Evolutionary conservation across 345 rosid species (phyloP).

Genomic region (Euphorbia peplus): DNA sequence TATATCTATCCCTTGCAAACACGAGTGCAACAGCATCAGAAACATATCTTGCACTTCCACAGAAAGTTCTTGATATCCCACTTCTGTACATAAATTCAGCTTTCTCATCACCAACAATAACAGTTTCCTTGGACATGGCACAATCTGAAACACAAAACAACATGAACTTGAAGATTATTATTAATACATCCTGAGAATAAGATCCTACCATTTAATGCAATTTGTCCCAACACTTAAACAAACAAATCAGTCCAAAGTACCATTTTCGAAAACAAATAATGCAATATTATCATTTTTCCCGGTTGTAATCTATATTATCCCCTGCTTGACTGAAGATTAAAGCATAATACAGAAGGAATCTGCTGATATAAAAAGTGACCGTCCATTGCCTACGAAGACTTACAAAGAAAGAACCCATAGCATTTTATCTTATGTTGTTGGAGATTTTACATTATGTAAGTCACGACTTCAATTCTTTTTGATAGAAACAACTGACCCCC

Average conservation of each 20-base stretch:
- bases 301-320: background rate
- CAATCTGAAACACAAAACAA: slow-evolving; percentile 45
- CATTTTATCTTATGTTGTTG: background rate
- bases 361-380: background rate
- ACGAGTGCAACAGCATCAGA: slow-evolving; percentile 54
- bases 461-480: background rate
- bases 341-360: background rate
- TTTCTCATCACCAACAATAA: slow-evolving; percentile 66
- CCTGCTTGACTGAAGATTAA: background rate
- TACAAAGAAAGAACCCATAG: background rate
- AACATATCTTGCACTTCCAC: slow-evolving; percentile 2
- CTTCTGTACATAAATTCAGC: slow-evolving; percentile 42
- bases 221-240: background rate
- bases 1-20: slow-evolving; percentile 64
- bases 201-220: too few relatives aligned
- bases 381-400: background rate
- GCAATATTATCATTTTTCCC: background rate
- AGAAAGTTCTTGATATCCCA: slow-evolving; percentile 21
- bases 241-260: background rate
- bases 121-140: slow-evolving; percentile 64
- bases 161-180: slow-evolving; percentile 6
- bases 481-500: background rate
- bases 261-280: background rate
- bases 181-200: background rate
- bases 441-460: background rate